These are phyloP conservation scores for Aspergillus olivimuriae DNA, from an alignment of 495 filamentous ascomycete genomes.

Conservation along the genomic window DNA sequence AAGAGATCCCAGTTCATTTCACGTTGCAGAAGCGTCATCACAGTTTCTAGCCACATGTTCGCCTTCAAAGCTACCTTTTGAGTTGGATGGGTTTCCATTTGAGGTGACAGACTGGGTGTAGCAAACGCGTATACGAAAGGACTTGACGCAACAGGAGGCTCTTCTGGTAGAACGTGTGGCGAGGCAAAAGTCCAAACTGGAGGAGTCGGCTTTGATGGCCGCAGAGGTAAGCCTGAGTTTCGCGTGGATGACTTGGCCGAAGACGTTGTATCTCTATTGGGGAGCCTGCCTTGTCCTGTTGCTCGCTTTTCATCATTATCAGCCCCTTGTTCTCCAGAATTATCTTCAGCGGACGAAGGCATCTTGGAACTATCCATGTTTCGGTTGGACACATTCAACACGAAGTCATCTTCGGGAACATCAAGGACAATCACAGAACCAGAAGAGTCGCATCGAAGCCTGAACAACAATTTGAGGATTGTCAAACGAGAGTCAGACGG, in stretches of 20 bases:
- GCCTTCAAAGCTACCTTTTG: constrained; percentile 50
- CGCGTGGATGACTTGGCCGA: constrained; percentile 27
- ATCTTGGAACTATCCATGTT: constrained; percentile 42
- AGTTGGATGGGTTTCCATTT: constrained; percentile 18
- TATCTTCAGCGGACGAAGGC: constrained; percentile 19
- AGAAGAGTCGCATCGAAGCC: constrained; percentile 73
- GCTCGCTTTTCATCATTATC: constrained; percentile 20
- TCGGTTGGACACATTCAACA: constrained; percentile 66
- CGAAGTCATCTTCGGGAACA: constrained; percentile 58
- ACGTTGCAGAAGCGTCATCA: constrained; percentile 67
- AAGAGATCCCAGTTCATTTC: constrained; percentile 91
- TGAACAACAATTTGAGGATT: constrained; percentile 77
- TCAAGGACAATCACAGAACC: constrained; percentile 62
- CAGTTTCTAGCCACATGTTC: constrained; percentile 66
- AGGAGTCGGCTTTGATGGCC: constrained; percentile 37
- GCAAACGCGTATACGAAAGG: constrained; percentile 37
- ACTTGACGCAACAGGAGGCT: constrained; percentile 42
- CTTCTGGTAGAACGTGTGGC: constrained; percentile 45
- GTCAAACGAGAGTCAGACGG: constrained; percentile 65
- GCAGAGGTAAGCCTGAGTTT: constrained; percentile 26
- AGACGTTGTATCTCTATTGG: constrained; percentile 16
- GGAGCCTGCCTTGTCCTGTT: constrained; percentile 13
- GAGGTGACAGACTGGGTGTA: constrained; percentile 14
- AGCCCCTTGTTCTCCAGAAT: constrained; percentile 15
- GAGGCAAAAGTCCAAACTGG: constrained; percentile 52